Evolutionary conservation across 2,329 filamentous ascomycete species (phyloP).

Genomic region (Pleoardoris graminearum): DNA sequence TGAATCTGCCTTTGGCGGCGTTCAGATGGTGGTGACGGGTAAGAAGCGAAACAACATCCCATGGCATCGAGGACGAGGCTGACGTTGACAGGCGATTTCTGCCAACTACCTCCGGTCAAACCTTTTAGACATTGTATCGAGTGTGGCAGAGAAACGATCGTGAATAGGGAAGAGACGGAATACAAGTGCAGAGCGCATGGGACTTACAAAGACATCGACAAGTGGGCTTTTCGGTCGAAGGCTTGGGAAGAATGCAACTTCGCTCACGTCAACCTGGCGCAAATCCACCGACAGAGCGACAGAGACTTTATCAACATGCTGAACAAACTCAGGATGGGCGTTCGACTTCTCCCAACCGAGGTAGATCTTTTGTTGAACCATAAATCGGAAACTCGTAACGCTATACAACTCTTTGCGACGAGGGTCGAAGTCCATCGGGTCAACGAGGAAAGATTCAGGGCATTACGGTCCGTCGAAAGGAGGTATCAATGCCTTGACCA

Average conservation of each 20-base stretch:
- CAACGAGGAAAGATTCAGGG: conserved; percentile 41
- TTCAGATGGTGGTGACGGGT: conserved; percentile 61
- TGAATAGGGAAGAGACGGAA: conserved; percentile 24
- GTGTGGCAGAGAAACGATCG: conserved; percentile 48
- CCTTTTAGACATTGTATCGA: conserved; percentile 58
- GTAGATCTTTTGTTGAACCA: conserved; percentile 53
- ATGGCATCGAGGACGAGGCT: too few species aligned
- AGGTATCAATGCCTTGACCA: conserved; percentile 46
- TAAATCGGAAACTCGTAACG: conserved; percentile 46
- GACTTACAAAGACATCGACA: conserved; percentile 53
- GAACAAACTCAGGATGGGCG: conserved; percentile 58
- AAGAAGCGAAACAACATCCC: too few species aligned
- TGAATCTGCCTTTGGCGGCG: conserved; percentile 49
- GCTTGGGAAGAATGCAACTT: conserved; percentile 62
- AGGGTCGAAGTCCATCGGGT: conserved; percentile 39
- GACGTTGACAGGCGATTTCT: conserved; percentile 59
- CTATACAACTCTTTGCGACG: conserved; percentile 53
- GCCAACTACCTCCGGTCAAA: conserved; percentile 59
- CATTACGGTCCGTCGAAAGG: conserved; percentile 27
- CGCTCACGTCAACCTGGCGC: conserved; percentile 55
- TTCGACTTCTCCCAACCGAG: conserved; percentile 44
- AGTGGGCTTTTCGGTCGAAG: conserved; percentile 63
- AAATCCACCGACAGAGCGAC: conserved; percentile 63
- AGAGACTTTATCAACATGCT: conserved; percentile 58
- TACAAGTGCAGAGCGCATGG: conserved; percentile 37